Evolutionary conservation across 2,329 filamentous ascomycete genomes (phyloP).

Genomic region (Talaromyces sp.): DNA sequence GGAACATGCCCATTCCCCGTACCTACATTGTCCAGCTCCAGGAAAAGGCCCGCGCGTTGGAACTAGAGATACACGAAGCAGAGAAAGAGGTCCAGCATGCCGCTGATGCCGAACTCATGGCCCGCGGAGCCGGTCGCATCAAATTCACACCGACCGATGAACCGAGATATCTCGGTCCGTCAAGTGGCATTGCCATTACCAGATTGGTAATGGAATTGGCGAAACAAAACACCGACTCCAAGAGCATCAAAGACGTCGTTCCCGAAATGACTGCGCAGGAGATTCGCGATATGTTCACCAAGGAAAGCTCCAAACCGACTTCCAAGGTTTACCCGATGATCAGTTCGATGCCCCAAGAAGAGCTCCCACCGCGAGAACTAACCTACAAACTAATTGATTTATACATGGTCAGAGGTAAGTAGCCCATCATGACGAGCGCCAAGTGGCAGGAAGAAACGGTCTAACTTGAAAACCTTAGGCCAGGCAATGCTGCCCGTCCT

Average conservation of each 20-base stretch:
- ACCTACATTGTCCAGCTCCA: slow-evolving; percentile 91
- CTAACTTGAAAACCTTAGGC: slow-evolving; percentile 47
- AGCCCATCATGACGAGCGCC: slow-evolving; percentile 1
- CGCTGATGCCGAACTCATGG: slow-evolving; percentile 74
- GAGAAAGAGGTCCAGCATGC: slow-evolving; percentile 71
- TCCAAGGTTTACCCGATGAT: slow-evolving; percentile 86
- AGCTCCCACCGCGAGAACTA: slow-evolving; percentile 67
- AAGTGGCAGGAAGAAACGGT: background rate
- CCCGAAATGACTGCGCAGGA: slow-evolving; percentile 66
- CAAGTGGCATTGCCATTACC: slow-evolving; percentile 93
- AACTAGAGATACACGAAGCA: slow-evolving; percentile 73
- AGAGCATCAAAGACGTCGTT: slow-evolving; percentile 87
- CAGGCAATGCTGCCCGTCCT: slow-evolving; percentile 84
- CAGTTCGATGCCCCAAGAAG: slow-evolving; percentile 74
- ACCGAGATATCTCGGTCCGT: slow-evolving; percentile 84
- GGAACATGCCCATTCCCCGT: slow-evolving; percentile 78
- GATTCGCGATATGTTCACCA: slow-evolving; percentile 62
- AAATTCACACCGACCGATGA: slow-evolving; percentile 82
- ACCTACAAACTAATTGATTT: slow-evolving; percentile 77
- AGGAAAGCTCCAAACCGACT: slow-evolving; percentile 62
- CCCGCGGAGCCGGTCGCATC: slow-evolving; percentile 80
- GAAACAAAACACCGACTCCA: slow-evolving; percentile 85
- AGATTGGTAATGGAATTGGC: slow-evolving; percentile 93
- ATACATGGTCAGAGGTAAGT: slow-evolving; percentile 75
- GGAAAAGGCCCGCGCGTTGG: slow-evolving; percentile 75